Evolutionary conservation across 1,284 basidiomycete genomes (phyloP).

Genomic region (Leccinum holopus): DNA sequence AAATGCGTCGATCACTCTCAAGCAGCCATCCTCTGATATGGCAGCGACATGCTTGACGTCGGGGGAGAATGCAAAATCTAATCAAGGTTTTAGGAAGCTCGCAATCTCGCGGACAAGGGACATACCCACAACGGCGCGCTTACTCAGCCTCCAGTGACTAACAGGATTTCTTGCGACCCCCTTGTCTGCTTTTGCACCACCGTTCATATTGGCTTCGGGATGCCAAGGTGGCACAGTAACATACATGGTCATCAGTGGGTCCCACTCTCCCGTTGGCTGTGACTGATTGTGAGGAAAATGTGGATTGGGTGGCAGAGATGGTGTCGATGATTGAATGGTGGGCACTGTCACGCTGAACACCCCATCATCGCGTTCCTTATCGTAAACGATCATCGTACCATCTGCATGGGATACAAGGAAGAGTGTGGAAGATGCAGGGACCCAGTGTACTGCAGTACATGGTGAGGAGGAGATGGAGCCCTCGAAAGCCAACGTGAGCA

Average conservation of each 20-base stretch:
- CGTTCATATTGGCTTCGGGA: constrained; percentile 48
- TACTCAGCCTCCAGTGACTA: constrained; percentile 78
- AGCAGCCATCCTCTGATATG: constrained; percentile 85
- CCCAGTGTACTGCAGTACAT: constrained; percentile 77
- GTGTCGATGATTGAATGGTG: constrained; percentile 20
- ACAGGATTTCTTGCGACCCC: constrained; percentile 80
- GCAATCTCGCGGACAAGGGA: constrained; percentile 11
- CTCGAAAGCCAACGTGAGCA: constrained; percentile 6
- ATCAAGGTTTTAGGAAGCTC: constrained; percentile 3
- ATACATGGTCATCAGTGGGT: constrained; percentile 70
- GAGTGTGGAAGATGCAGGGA: constrained; percentile 79
- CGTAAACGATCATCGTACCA: constrained; percentile 84
- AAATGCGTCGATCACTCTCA: constrained; percentile 83
- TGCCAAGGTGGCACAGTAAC: constrained; percentile 85
- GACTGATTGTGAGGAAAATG: constrained; percentile 15
- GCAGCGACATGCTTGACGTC: constrained; percentile 85
- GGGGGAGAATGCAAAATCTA: constrained; percentile 88
- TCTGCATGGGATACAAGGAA: constrained; percentile 93
- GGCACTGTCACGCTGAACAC: constrained; percentile 63
- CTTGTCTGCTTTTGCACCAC: constrained; percentile 50
- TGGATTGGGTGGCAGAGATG: constrained; percentile 13
- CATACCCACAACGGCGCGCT: constrained; percentile 72
- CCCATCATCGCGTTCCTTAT: constrained; percentile 87
- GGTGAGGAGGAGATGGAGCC: constrained; percentile 26
- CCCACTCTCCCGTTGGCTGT: constrained; percentile 51